These are phyloP conservation scores for Aureobasidium lini DNA, from an alignment of 2,329 filamentous ascomycete genomes.

Conservation along the genomic window DNA sequence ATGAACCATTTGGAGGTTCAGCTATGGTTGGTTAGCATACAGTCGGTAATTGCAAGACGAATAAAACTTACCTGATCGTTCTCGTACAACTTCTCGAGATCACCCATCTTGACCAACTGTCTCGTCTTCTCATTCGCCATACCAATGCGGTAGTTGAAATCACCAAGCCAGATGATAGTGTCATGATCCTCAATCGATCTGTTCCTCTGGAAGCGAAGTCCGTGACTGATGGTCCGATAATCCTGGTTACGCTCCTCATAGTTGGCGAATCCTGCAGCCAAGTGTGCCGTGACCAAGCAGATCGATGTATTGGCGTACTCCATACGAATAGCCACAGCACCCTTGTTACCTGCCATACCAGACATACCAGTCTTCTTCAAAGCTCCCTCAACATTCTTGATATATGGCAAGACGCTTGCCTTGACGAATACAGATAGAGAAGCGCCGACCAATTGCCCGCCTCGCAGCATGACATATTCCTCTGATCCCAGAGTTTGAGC, in stretches of 20 bases:
- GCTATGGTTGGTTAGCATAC: slow-evolving; percentile 27
- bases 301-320: slow-evolving; percentile 89
- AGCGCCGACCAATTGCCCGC: slow-evolving; percentile 89
- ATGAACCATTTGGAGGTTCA: slow-evolving; percentile 94
- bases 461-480: slow-evolving; percentile 81
- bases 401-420: slow-evolving; percentile 64
- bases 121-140: slow-evolving; percentile 71
- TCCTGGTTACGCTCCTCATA: slow-evolving; percentile 94
- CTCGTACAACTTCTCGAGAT: slow-evolving; percentile 74
- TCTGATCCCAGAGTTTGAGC: slow-evolving; percentile 59
- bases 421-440: slow-evolving; percentile 89
- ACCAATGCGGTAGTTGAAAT: slow-evolving; percentile 97
- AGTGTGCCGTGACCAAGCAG: slow-evolving; percentile 92
- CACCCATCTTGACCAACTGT: slow-evolving; percentile 61
- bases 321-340: slow-evolving; percentile 90
- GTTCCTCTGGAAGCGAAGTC: slow-evolving; percentile 84
- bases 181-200: slow-evolving; percentile 86
- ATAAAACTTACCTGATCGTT: slow-evolving; percentile 60
- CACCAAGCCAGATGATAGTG: slow-evolving; percentile 87
- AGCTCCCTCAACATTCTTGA: slow-evolving; percentile 95
- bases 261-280: slow-evolving; percentile 92
- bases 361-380: slow-evolving; percentile 94
- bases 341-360: slow-evolving; percentile 96
- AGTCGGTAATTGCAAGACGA: too few species aligned
- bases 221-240: slow-evolving; percentile 80